Evolutionary conservation across 2,329 filamentous ascomycete species (phyloP).

Genomic region (Coniella vitis): DNA sequence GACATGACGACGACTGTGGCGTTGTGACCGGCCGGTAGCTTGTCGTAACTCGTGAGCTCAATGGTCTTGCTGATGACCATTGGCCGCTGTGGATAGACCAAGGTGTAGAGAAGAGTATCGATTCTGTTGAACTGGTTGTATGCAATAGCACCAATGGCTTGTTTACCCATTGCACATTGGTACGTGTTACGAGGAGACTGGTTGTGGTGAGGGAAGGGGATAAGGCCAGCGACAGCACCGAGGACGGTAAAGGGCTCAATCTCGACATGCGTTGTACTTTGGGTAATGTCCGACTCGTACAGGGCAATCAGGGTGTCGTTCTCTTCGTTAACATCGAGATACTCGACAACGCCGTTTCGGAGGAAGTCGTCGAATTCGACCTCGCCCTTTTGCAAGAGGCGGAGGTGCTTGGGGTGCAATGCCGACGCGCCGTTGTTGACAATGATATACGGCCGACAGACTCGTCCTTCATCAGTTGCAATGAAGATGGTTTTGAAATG

Average conservation of each 20-base stretch:
- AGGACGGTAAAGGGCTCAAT: constrained; percentile 97
- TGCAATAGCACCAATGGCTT: constrained; percentile 96
- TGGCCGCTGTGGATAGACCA: constrained; percentile 95
- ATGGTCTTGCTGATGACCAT: constrained; percentile 98
- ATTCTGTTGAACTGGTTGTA: constrained; percentile 98
- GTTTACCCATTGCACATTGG: constrained; percentile 99
- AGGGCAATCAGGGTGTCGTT: constrained; percentile 92
- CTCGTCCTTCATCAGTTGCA: constrained; percentile 92
- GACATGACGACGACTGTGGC: constrained; percentile 99
- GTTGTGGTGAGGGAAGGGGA: constrained; percentile 98
- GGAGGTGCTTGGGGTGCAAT: constrained; percentile 71
- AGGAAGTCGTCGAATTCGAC: constrained; percentile 93
- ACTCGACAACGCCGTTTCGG: constrained; percentile 84
- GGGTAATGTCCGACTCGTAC: constrained; percentile 76
- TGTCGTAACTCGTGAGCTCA: constrained; percentile 93
- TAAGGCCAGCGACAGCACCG: constrained; percentile 89
- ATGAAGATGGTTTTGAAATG: constrained; percentile 90
- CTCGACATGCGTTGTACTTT: constrained; percentile 85
- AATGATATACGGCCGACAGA: constrained; percentile 92
- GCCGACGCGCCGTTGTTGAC: constrained; percentile 82
- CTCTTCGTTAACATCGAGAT: constrained; percentile 96
- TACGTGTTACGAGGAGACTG: constrained; percentile 98
- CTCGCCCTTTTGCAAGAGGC: constrained; percentile 73
- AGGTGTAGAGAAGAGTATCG: constrained; percentile 89
- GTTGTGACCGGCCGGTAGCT: constrained; percentile 92